Conservation (phyloP, 352 stramenopile genomes). For the Globisporangium orthogonon region DNA sequence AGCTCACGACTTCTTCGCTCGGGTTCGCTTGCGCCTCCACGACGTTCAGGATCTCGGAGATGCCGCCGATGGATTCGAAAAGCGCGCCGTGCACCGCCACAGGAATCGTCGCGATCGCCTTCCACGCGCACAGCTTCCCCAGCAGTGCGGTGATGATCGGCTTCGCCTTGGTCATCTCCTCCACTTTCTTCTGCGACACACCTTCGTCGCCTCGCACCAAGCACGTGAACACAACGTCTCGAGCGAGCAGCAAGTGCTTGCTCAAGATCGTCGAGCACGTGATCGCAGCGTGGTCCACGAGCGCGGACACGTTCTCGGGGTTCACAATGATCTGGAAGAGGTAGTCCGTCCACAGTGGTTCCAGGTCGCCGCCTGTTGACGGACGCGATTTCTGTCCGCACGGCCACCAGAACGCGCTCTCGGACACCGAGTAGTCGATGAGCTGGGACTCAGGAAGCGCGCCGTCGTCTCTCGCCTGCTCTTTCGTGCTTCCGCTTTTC, state of each 20-base stretch:
- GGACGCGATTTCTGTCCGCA: conserved; percentile 24
- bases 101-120: conserved; percentile 59
- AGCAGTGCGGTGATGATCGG: conserved; percentile 62
- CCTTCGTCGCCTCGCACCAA: conserved; percentile 21
- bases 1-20: conserved; percentile 20
- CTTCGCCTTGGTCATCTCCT: conserved; percentile 31
- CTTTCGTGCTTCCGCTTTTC: conserved; percentile 8
- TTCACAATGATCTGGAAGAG: conserved; percentile 64
- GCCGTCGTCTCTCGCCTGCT: conserved; percentile 46
- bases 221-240: conserved; percentile 50
- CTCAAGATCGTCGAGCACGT: conserved; percentile 67
- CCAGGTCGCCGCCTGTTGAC: conserved; percentile 19
- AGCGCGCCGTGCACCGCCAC: conserved; percentile 73
- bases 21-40: conserved; percentile 23
- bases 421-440: conserved; percentile 66
- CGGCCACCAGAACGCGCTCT: conserved; percentile 81
- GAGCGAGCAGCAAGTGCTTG: conserved; percentile 77
- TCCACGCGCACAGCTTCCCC: conserved; percentile 52
- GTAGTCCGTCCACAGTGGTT: conserved; percentile 62
- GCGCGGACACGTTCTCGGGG: conserved; percentile 44
- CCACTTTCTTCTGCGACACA: conserved; percentile 17
- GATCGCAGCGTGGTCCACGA: conserved; percentile 71
- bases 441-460: conserved; percentile 63
- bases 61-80: conserved; percentile 73
- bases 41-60: conserved; percentile 64